Base-by-base conservation (phyloP, 805 yeast genomes). In the Candida argentea region DNA sequence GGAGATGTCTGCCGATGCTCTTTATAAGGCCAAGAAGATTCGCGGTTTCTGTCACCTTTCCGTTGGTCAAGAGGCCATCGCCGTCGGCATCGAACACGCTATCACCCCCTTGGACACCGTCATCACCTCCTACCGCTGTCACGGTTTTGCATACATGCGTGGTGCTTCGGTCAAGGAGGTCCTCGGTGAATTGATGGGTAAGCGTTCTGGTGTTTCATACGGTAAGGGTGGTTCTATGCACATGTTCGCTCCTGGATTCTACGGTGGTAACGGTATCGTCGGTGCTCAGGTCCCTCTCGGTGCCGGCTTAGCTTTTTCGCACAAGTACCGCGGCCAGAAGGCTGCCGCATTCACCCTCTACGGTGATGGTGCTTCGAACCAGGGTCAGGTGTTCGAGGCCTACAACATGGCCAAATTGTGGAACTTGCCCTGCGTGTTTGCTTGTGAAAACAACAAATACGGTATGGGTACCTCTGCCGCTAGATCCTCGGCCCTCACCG, bases 201-300 rank as follows among this genome's bases (percentile, higher is more conserved):
- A 80, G 67, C 78, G 94, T 67, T 65, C 79, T 33, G 97, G 98
- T 70, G 93, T 83, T 36, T 81, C 96, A 24, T 78, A 66, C 64
- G 98, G 98, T 67, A 91, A 91, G 65, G 98, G 98, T 69, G 98
- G 98, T 48, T 91, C 98, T 41, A 91, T 91, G 98, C 98, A 91
- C 68, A 83, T 91, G 87, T 91, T 78, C 58, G 83, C 94, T 27
- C 77, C 79, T 26, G 93, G 93, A 37, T 91, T 91, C 71, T 91
- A 80, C 62, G 98, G 98, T 58, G 98, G 98, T 65, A 91, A 91
- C 65, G 98, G 98, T 70, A 91, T 91, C 58, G 98, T 91, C 31
- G 98, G 98, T 57, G 98, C 97, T 30, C 98, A 91, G 67, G 96
- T 91, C 33, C 95, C 98, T 39, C 72, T 91, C 47, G 98, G 98